Base-by-base conservation (phyloP, 495 filamentous ascomycete genomes). In the Xylaria longipes region DNA sequence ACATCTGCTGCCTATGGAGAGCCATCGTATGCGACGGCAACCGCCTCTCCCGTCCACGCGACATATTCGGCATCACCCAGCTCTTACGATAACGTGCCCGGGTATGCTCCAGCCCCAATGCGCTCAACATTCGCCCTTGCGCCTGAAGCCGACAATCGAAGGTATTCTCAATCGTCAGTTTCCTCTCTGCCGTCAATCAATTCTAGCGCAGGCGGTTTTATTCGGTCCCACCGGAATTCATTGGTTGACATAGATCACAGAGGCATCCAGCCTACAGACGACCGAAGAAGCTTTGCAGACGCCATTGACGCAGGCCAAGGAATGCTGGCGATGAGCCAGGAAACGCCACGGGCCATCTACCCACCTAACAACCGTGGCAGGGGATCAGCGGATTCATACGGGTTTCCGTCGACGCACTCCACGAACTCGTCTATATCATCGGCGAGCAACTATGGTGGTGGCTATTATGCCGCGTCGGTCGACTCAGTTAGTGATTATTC, bases 401-500 rank as follows among this genome's bases (percentile, higher is more conserved):
- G 95, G 31, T 98, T 98, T 80, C 95, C 95, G 1, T 87, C 93
- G 20, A 88, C 92, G 20, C 95, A 98, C 82, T 98, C 96, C 1
- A 89, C 93, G n/a, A 93, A 88, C 75, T 98, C 97, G 3, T 98
- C 97, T 50, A 93, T 98, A 71, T 99, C 96, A 4, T 97, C 94
- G 15, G 88, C 90, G 22, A 85, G 81, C 37, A 86, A 84, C 54
- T 89, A 88, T 73, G 84, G 89, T 77, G 87, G 87, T 66, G 93
- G 93, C 74, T 95, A 96, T 81, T 93, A 92, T 72, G 91, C 92
- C 22, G 92, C 90, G 33, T 95, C 93, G 1, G 90, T 93, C 57
- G 94, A 97, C 73, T 95, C 95, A 0, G 93, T 96, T 4, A 97
- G 94, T 69, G 96, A 98, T 78, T 99, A 99, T 82, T 99, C 95